These are phyloP conservation scores for Leccinum barrowsii DNA, from an alignment of 768 basidiomycete genomes.

Conservation along the genomic window DNA sequence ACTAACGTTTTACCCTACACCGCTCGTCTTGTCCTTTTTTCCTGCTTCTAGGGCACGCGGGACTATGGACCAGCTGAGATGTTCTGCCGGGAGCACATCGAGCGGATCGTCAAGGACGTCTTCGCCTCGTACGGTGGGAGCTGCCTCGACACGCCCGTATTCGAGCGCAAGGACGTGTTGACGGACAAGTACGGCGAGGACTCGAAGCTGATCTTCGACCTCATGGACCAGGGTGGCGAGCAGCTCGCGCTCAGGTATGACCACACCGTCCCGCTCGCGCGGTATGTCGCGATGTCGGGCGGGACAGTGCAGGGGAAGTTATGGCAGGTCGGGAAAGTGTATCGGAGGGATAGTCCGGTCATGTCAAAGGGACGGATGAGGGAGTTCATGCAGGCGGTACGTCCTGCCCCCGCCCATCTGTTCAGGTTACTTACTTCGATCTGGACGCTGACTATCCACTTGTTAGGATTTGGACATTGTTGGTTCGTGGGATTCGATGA, in stretches of 20 bases:
- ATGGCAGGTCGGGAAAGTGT: conserved; percentile 99
- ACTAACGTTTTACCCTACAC: neutral
- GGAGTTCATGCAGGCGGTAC: conserved; percentile 95
- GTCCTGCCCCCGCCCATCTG: conserved; percentile 16
- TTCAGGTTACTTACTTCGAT: neutral
- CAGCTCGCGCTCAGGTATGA: conserved; percentile 93
- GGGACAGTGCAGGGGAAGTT: conserved; percentile 77
- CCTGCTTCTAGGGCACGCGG: conserved; percentile 74
- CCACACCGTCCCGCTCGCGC: conserved; percentile 93
- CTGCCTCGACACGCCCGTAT: conserved; percentile 96
- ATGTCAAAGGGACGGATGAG: conserved; percentile 99
- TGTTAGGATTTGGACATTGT: conserved; percentile 91
- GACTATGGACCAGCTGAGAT: conserved; percentile 94
- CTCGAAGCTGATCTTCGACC: conserved; percentile 94
- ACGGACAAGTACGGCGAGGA: conserved; percentile 98
- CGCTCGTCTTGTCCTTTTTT: neutral
- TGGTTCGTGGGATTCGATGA: conserved; percentile 93
- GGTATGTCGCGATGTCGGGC: conserved; percentile 95
- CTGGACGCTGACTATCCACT: neutral
- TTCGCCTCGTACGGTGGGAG: conserved; percentile 88
- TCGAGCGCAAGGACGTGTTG: conserved; percentile 94
- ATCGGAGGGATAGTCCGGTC: conserved; percentile 92
- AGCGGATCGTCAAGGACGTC: conserved; percentile 79
- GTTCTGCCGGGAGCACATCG: conserved; percentile 87
- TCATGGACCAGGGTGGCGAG: conserved; percentile 97